A percentile compares a stretch with the other conserved stretches of the same genome.
These are phyloP conservation scores for Teunomyces aglyptinius DNA, from an alignment of 805 yeast species.

Conservation along the genomic window DNA sequence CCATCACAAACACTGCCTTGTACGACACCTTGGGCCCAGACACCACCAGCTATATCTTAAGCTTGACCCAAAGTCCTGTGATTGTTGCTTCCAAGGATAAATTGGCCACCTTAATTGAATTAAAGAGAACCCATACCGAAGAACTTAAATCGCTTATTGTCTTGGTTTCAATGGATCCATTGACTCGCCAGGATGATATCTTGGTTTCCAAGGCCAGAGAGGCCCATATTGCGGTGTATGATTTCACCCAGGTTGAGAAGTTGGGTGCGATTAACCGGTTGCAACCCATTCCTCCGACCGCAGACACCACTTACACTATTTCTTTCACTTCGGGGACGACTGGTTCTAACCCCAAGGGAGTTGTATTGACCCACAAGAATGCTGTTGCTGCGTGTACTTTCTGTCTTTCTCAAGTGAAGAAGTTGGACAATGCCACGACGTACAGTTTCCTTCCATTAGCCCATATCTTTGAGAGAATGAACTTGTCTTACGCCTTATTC, in stretches of 20 bases:
- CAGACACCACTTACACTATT: constrained; percentile 38
- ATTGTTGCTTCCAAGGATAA: constrained; percentile 37
- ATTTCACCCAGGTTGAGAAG: constrained; percentile 22
- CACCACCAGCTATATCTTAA: constrained; percentile 62
- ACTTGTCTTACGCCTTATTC: constrained; percentile 11
- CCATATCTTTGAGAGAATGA: constrained; percentile 22
- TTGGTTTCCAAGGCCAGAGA: constrained; percentile 16
- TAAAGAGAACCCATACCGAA: constrained; percentile 24
- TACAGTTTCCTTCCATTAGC: constrained; percentile 27
- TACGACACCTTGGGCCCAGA: constrained; percentile 44
- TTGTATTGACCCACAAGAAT: constrained; percentile 41
- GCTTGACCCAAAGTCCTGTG: constrained; percentile 58
- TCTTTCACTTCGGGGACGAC: constrained; percentile 60
- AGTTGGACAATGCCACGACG: constrained; percentile 7
- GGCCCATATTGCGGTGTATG: constrained; percentile 22
- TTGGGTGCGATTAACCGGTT: constrained; percentile 40
- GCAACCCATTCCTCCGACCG: constrained; percentile 26
- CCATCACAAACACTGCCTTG: constrained; percentile 24
- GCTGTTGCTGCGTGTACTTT: constrained; percentile 18
- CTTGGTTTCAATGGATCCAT: constrained; percentile 37
- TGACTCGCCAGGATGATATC: constrained; percentile 10
- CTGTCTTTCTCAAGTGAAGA: constrained; percentile 8
- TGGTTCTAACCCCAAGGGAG: constrained; percentile 78
- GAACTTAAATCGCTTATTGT: constrained; percentile 29
- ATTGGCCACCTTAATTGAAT: constrained; percentile 23